Conservation (phyloP, 2,329 filamentous ascomycete genomes). For the Pseudocercospora ulei region DNA sequence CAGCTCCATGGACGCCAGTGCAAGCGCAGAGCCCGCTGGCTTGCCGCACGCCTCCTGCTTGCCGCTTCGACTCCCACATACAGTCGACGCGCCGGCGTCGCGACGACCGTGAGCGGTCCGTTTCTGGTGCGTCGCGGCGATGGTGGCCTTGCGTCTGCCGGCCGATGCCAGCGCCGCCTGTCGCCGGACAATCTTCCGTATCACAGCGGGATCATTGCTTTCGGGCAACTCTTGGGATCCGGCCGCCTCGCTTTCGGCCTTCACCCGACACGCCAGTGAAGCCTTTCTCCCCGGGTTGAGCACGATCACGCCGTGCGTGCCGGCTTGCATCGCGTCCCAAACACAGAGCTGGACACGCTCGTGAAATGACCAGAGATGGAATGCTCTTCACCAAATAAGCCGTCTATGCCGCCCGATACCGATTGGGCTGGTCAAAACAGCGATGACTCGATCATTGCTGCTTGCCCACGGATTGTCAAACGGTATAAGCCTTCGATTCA, state of each 20-base stretch:
- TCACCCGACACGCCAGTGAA: conserved; percentile 10
- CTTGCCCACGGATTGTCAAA: not conserved
- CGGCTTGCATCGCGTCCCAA: conserved; percentile 7
- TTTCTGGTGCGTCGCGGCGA: conserved; percentile 17
- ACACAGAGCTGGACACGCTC: not conserved
- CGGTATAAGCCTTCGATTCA: conserved; percentile 5
- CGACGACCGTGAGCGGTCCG: conserved; percentile 3
- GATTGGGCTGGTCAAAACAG: conserved; percentile 2
- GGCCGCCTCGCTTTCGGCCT: conserved; percentile 8
- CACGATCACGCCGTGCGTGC: conserved; percentile 16
- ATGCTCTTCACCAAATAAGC: not conserved
- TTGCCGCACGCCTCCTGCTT: not conserved
- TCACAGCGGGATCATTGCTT: conserved; percentile 19
- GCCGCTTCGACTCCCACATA: not conserved
- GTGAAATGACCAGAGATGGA: not conserved
- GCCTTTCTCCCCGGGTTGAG: conserved; percentile 10
- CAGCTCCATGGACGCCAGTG: conserved; percentile 2
- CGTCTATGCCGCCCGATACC: not conserved
- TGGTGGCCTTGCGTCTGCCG: conserved; percentile 16
- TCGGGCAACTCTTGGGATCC: conserved; percentile 11
- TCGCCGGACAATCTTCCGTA: conserved; percentile 18
- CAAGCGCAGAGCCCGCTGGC: not conserved
- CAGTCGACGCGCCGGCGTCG: not conserved
- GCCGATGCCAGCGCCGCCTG: conserved; percentile 19
- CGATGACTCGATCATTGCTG: conserved; percentile 5